Evolutionary conservation across 768 basidiomycete genomes (phyloP), one percentile per base, ranked within the genome.

Genomic region (Roridomyces roridus): DNA sequence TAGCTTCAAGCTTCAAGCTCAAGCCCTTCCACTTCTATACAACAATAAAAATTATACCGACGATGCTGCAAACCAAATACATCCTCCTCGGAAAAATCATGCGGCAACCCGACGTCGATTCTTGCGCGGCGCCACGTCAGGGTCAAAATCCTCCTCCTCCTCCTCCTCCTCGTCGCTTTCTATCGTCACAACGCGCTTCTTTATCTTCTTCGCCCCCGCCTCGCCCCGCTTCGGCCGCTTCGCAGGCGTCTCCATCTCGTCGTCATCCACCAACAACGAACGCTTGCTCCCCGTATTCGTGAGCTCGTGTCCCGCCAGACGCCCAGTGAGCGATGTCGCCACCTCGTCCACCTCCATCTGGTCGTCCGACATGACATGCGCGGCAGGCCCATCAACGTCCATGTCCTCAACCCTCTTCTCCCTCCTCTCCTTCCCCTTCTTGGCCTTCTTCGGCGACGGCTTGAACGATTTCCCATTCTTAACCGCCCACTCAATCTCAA

Each of bases 401-500:
- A 57, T 65, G 25, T 65, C 65, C 53, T 36, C 65, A 59, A 67
- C 68, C 69, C 71, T 75, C 67, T 68, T 70, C 60, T 70, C 68
- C 54, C 34, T 51, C 46, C 42, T 37, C 44, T 46, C 46, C 67
- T 72, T 75, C 56, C 62, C 65, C 68, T 74, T 77, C 70, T 67
- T 71, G 9, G 69, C 63, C 34, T 72, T 81, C 72, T 81, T 86
- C 28, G 84, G 80, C 18, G 80, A 78, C n/a, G 87, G 85, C 25
- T 85, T 74, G 56, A 86, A 88, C 46, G 79, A 75, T 60, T 72
- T 80, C 56, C 80, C 74, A 63, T 90, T 81, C 72, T 85, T 85
- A 69, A 88, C 82, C 2, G 89, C 80, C 86, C 85, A 89, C 70
- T 91, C 89, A 66, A 92, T 86, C 73, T 91, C 89, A 72, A 91